These are phyloP conservation scores for Allium sativum DNA, from an alignment of 106 monocot species.

Conservation along the genomic window DNA sequence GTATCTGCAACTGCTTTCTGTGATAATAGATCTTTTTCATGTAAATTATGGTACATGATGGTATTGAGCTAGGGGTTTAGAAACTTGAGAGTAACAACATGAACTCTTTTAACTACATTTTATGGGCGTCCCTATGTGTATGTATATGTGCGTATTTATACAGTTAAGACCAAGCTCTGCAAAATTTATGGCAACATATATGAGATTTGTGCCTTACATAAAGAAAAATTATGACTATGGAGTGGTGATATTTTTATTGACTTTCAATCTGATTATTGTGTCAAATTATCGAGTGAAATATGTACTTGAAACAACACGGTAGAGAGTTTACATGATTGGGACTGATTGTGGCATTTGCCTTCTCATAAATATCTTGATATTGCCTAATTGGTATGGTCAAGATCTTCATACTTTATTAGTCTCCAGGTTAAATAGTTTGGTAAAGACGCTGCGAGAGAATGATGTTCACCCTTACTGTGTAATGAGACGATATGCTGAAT, in stretches of 20 bases:
- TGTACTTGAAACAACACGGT: slow-evolving; percentile 32
- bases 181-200: slow-evolving; percentile 49
- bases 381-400: slow-evolving; percentile 71
- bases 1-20: no score
- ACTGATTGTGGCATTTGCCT: slow-evolving; percentile 59
- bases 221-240: slow-evolving; percentile 78
- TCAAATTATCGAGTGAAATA: slow-evolving; percentile 46
- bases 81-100: no score
- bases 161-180: no score
- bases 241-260: slow-evolving; percentile 58
- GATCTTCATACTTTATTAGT: slow-evolving; percentile 86
- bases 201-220: slow-evolving; percentile 50
- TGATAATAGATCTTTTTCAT: no score
- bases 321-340: slow-evolving; percentile 54
- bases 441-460: slow-evolving; percentile 87
- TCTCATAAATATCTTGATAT: slow-evolving; percentile 43
- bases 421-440: slow-evolving; percentile 57
- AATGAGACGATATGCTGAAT: slow-evolving; percentile 95
- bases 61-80: no score
- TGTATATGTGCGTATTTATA: no score
- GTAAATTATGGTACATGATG: no score
- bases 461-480: slow-evolving; percentile 99
- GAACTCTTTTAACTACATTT: no score
- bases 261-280: slow-evolving; percentile 73
- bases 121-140: no score